Percentiles rank a stretch among this genome's conserved stretches.
Evolutionary conservation across 768 basidiomycete genomes (phyloP).

Genomic region (Podaxis sp.): DNA sequence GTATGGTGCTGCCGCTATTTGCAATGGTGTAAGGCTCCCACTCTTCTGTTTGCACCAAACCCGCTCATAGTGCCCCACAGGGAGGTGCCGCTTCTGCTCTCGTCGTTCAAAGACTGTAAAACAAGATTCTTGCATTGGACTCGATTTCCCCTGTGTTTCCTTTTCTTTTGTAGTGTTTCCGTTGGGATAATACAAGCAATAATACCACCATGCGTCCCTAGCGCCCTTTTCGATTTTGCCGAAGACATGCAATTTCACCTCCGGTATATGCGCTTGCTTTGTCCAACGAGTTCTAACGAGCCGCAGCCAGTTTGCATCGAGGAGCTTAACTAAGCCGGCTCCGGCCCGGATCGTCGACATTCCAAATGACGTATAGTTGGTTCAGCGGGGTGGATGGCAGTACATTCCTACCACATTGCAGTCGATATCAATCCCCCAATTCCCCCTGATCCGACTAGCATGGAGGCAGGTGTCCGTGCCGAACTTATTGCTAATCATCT

Average conservation of each 20-base stretch:
- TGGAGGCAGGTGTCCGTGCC: neutral
- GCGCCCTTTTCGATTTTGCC: no score
- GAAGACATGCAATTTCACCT: no score
- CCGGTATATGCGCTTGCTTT: no score
- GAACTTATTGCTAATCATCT: slow-evolving; percentile 17
- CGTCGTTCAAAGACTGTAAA: slow-evolving; percentile 82
- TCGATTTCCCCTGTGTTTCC: neutral
- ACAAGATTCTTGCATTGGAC: slow-evolving; percentile 2
- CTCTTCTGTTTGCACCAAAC: neutral
- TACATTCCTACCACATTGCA: neutral
- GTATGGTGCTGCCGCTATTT: slow-evolving; percentile 94
- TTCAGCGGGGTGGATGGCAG: neutral
- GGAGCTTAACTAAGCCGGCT: neutral
- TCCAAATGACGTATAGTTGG: neutral
- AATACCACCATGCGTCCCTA: neutral
- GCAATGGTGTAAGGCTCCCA: slow-evolving; percentile 80
- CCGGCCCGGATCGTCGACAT: neutral
- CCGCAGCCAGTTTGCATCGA: neutral
- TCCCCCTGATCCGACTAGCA: slow-evolving; percentile 1
- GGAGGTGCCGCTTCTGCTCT: slow-evolving; percentile 93
- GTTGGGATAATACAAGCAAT: neutral
- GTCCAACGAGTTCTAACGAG: no score
- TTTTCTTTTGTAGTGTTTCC: neutral
- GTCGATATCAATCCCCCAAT: neutral
- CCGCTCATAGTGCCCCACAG: slow-evolving; percentile 37